Evolutionary conservation across 2,329 filamentous ascomycete species (phyloP), one percentile per base, ranked within the genome.

Genomic region (Camillea tinctor): DNA sequence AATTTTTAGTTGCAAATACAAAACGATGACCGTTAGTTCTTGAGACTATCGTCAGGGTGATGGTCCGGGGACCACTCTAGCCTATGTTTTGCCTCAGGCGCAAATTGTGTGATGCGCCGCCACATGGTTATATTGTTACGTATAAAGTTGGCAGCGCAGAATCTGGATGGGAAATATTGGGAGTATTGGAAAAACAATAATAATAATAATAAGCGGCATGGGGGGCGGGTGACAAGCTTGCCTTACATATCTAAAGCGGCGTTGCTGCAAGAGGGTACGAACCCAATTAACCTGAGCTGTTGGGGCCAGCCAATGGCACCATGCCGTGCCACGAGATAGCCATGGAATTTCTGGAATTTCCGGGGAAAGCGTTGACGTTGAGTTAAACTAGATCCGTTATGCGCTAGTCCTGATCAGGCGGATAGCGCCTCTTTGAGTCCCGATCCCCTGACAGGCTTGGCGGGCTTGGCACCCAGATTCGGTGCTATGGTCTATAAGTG

Each of bases 1-100:
- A 66, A 61, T 56, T 52, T 57, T 62, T 65, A 68, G 63, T 58
- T 64, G 56, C 60, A 64, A 66, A 66, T 67, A 69, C 65, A 69
- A n/a, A 64, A 69, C 62, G 60, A 68, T 66, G 59, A 55, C 50
- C 30, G 20, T 52, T 24, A 26, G 24, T 19, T 44, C 20, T 26
- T n/a, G 49, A 50, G 21, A 57, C 58, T 26, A 48, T 49, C 11
- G 56, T 52, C 23, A 51, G 52, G 54, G 22, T 19, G 49, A 50
- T 15, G 17, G 21, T 1, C 15, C 13, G 59, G 63, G n/a, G 60
- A 58, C 26, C 26, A 50, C 21, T 40, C 21, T 9, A 52, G 23
- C 48, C n/a, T 30, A n/a, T 50, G 8, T 23, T 50, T 15, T 5
- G 36, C 11, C n/a, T 21, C 30, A 21, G 17, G 52, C 19, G 24